Base-by-base conservation (phyloP, 1,139 yeast genomes). In the Nakaseomyces uthaithaninus region DNA sequence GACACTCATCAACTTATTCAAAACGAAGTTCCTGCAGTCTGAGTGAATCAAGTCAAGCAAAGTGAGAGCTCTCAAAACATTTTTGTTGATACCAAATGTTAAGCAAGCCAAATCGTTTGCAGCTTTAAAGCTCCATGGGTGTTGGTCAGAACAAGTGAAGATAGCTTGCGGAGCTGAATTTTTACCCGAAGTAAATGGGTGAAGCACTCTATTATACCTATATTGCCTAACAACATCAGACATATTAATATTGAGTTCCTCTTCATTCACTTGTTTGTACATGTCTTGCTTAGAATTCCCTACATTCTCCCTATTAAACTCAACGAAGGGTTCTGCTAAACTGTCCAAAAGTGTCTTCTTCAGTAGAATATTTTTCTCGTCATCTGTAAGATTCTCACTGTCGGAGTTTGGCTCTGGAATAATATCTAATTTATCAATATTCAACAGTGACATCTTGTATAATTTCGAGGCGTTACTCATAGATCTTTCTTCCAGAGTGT, bases 71-170 rank as follows among this genome's bases (percentile, higher is more conserved):
- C 73, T 71, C 37, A 87, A 67, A 38, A 80, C 78, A 24, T 67
- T 68, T 53, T 78, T 77, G 45, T 84, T 77, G 9, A 83, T 77
- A 14, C 95, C 96, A 65, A 87, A 84, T 68, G 84, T 78, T 48
- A 86, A 69, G 55, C 94, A 83, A 0, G 95, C 95, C 51, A 86
- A 67, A 61, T 89, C 96, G 55, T 89, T 89, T 7, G 94, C 89
- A 6, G 94, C 89, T 51, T 76, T 75, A 36, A 89, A 74, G 16
- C 69, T 63, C 86, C 93, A 89, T 0, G 96, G 96, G 37, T 74
- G 70, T n/a, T 73, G 75, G 15, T 74, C 66, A 10, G 76, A 78
- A 31, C 93, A 84, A 0, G 95, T 86, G 59, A 89, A 81, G 4
- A 87, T 81, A 0, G 94, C 91, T 55, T 80, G 86, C 30, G 89